phyloP scores from a whole-genome alignment of 768 basidiomycete genomes.

The Gyrodon lividus region DNA sequence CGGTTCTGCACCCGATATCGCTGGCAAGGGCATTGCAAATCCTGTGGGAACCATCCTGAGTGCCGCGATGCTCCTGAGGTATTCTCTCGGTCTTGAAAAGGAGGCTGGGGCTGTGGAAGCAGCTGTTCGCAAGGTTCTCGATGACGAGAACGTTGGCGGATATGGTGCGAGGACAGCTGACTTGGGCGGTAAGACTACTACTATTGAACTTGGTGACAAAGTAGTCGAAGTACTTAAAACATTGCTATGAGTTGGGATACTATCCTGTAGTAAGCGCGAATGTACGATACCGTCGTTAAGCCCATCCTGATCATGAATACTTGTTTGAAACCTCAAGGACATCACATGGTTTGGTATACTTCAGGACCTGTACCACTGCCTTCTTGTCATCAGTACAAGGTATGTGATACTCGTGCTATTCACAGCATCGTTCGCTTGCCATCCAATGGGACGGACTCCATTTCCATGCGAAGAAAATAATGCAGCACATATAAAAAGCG shows the following conservation, averaged over 20 bases:
- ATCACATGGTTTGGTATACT: too few relatives aligned
- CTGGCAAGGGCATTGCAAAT: conserved; percentile 91
- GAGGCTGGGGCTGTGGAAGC: conserved; percentile 84
- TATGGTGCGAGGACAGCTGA: conserved; percentile 81
- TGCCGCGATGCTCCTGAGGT: conserved; percentile 89
- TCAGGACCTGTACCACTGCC: too few relatives aligned
- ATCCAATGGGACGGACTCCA: conserved; percentile 7
- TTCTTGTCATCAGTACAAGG: background rate
- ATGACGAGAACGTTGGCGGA: conserved; percentile 66
- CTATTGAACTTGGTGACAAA: conserved; percentile 80
- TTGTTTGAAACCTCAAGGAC: background rate
- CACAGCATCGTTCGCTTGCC: background rate
- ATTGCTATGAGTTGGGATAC: conserved; percentile 40
- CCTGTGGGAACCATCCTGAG: conserved; percentile 95
- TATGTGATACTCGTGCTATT: background rate
- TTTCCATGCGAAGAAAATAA: conserved; percentile 9
- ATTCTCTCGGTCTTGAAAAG: conserved; percentile 86
- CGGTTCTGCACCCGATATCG: conserved; percentile 93
- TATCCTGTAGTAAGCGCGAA: background rate
- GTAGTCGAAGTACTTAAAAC: conserved; percentile 71
- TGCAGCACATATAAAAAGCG: conserved; percentile 18
- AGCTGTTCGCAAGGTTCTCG: conserved; percentile 89
- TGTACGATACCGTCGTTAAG: conserved; percentile 1
- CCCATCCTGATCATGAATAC: background rate
- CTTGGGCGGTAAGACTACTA: conserved; percentile 75